Evolutionary conservation across 345 rosid species (phyloP).

Genomic region (Heritiera littoralis): DNA sequence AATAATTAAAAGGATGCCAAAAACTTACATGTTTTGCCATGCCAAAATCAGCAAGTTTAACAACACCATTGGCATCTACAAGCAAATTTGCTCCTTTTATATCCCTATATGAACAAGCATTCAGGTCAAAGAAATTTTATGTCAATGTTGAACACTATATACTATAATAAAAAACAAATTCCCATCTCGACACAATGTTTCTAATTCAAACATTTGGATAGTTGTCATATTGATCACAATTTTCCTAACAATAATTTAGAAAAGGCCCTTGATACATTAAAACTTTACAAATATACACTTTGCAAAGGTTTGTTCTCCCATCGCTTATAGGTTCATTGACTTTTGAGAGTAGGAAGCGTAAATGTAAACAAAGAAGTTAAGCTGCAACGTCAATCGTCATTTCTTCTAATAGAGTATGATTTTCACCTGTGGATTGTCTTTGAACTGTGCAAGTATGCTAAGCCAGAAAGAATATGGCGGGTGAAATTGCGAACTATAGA

Average conservation of each 20-base stretch:
- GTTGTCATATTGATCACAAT: not conserved
- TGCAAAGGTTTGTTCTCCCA: not conserved
- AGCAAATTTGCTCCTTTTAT: conserved; percentile 82
- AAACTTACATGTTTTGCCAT: conserved; percentile 73
- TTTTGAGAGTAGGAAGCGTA: not conserved
- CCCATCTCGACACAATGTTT: not conserved
- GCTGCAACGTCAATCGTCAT: not conserved
- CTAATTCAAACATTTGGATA: not conserved
- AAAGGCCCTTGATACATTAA: not conserved
- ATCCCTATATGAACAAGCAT: conserved; percentile 48
- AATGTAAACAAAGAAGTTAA: conserved; percentile 5
- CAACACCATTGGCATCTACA: conserved; percentile 58
- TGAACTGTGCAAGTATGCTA: conserved; percentile 60
- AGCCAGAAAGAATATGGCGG: conserved; percentile 67
- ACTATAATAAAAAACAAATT: not conserved
- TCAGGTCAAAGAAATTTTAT: conserved; percentile 14
- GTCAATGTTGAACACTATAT: conserved; percentile 1
- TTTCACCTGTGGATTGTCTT: conserved; percentile 67
- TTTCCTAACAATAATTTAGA: not conserved
- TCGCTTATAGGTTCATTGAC: not conserved
- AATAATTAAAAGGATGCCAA: conserved; percentile 6
- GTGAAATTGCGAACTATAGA: conserved; percentile 72
- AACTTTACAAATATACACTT: not conserved
- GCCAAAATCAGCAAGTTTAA: conserved; percentile 81
- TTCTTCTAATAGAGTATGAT: conserved; percentile 4